Conservation (phyloP, 441 rosid species). For the Populus tomentosa region DNA sequence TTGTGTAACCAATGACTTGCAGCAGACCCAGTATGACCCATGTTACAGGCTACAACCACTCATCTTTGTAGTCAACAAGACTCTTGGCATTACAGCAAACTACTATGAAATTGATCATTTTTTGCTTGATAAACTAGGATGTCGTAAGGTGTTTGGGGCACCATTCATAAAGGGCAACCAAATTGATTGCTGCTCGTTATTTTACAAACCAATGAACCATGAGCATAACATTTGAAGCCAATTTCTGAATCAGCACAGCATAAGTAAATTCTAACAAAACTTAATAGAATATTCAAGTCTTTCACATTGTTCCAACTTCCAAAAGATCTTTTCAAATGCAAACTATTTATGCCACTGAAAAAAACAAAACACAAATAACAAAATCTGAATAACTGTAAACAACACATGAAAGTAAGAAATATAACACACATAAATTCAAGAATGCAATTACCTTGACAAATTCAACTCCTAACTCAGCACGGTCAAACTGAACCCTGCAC, state of each 20-base stretch:
- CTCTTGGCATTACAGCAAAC: neutral
- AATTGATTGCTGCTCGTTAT: neutral
- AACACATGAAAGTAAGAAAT: neutral
- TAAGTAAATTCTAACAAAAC: neutral
- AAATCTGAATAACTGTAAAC: neutral
- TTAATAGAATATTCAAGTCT: neutral
- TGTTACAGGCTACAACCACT: neutral
- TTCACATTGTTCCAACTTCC: neutral
- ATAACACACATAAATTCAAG: neutral
- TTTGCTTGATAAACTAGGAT: neutral
- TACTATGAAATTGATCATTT: neutral
- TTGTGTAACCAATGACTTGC: neutral
- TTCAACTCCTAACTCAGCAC: conserved; percentile 81
- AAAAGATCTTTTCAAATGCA: neutral
- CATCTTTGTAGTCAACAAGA: neutral
- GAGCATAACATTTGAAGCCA: neutral
- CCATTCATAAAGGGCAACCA: neutral
- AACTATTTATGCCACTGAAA: neutral
- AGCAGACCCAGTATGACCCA: neutral
- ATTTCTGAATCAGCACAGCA: neutral
- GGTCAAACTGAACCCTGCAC: conserved; percentile 87
- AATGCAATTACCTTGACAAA: conserved; percentile 63
- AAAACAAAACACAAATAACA: neutral
- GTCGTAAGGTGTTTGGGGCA: neutral
- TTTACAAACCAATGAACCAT: neutral